Base-by-base conservation (phyloP, 164 flowering plant genomes). In the Litsea cubeba region DNA sequence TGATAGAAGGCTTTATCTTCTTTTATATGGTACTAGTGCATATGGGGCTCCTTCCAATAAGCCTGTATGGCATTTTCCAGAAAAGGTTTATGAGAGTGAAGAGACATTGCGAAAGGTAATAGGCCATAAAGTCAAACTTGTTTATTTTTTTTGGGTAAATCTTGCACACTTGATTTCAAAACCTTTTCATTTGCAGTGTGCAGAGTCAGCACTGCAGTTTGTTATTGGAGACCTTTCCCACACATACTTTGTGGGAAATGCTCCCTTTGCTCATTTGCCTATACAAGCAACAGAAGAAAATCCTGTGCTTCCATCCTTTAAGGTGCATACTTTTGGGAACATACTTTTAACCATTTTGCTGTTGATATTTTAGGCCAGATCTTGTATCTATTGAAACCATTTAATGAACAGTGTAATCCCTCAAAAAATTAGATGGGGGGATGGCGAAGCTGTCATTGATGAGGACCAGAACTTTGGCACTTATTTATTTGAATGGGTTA, bases 201-300 rank as follows among this genome's bases (percentile, higher is more conserved):
- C 99, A 68, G 99, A 95, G 79, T 86, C 93, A 79, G 99, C 99
- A 5, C 78, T 95, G 65, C 25, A 88, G 77, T 87, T 91, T 60
- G 91, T 95, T 68, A 74, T 95, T 65, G 99, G 97, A 74, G 95
- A 92, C 73, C 98, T 95, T 72, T 83, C 89, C 1, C 81, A 92
- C 67, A 92, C 98, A 63, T 95, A 93, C 77, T 95, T 95, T 84
- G 97, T 93, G 74, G 99, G 99, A 64, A 95, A 95, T 87, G 97
- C 97, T 78, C 99, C 98, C 7, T 86, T 95, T 82, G 98, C 91
- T 58, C 98, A 93, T 82, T 85, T 85, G 84, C 87, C 74, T 69
- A 69, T 86, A 71, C 85, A 83, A 50, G 84, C 90, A 64, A 76
- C 84, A n/a, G 90, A 88, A 32, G 76, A 79, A 40, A 72, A 18